Evolutionary conservation across 495 filamentous ascomycete genomes (phyloP).

Genomic region (Penicillium desertorum): DNA sequence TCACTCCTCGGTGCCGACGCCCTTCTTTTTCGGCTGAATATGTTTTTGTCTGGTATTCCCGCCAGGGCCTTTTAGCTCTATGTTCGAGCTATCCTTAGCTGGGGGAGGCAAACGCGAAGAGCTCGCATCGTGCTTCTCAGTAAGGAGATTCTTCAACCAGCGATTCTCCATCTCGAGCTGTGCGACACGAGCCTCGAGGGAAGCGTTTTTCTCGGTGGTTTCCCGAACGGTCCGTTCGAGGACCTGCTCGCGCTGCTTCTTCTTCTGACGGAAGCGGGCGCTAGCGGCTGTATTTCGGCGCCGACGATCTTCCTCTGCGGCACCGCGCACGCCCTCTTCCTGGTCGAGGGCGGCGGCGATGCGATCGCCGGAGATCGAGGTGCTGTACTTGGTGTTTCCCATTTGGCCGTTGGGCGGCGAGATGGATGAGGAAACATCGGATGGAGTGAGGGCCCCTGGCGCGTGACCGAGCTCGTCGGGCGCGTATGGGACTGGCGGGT

Average conservation of each 20-base stretch:
- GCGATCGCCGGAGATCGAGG: slow-evolving; percentile 45
- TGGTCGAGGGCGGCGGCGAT: slow-evolving; percentile 41
- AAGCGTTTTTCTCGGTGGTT: slow-evolving; percentile 77
- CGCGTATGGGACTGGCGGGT: slow-evolving; percentile 47
- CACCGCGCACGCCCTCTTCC: slow-evolving; percentile 60
- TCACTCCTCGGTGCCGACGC: slow-evolving; percentile 45
- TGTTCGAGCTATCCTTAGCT: slow-evolving; percentile 28
- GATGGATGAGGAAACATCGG: slow-evolving; percentile 50
- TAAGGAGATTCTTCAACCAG: slow-evolving; percentile 91
- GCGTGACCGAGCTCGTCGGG: slow-evolving; percentile 44
- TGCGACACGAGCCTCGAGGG: slow-evolving; percentile 76
- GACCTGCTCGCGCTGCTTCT: slow-evolving; percentile 96
- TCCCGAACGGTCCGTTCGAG: slow-evolving; percentile 90
- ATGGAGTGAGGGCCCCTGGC: slow-evolving; percentile 43
- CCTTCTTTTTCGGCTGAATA: slow-evolving; percentile 52
- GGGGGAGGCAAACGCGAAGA: slow-evolving; percentile 32
- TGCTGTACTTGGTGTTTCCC: slow-evolving; percentile 50
- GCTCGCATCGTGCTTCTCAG: slow-evolving; percentile 73
- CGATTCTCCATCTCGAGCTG: slow-evolving; percentile 94
- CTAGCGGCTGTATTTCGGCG: slow-evolving; percentile 93
- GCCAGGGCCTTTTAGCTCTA: slow-evolving; percentile 27
- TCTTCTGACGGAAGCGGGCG: slow-evolving; percentile 96
- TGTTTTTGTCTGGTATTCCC: slow-evolving; percentile 41
- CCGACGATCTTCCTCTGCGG: slow-evolving; percentile 96
- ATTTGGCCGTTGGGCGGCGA: slow-evolving; percentile 49